Base-by-base conservation (phyloP, 352 stramenopile genomes). In the Globisporangium cederbergense region DNA sequence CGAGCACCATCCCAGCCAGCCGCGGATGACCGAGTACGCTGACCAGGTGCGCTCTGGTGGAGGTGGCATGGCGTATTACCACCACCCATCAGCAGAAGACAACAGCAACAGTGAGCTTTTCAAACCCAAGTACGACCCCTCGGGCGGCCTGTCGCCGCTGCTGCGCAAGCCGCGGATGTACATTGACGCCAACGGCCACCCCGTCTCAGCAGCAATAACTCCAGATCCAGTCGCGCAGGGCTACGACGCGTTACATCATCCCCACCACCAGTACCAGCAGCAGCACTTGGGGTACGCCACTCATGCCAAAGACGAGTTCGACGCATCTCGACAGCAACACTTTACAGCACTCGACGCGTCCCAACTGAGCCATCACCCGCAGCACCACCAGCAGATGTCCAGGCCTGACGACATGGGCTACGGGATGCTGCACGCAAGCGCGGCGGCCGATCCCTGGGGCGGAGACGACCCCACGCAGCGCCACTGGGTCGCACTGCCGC, bases 161-260 rank as follows among this genome's bases (percentile, higher is more conserved):
- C 51, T 70, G 28, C 65, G 59, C 51, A 70, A 70, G n/a, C 51
- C 65, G 4, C 51, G 58, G 4, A 50, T 62, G n/a, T 50, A 55
- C 32, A 20, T 43, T 14, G 47, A 65, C 38, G 25, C 42, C 30
- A 28, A 13, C 8, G n/a, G 38, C 20, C 43, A 42, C 34, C 46
- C 30, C 5, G 43, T 63, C 2, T 56, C 50, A 16, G 18, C 46
- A 42, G 57, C 25, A 34, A n/a, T 64, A 34, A 10, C 34, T 13
- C n/a, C 46, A 57, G 34, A 40, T 43, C 22, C 51, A 25, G 51
- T 28, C n/a, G 18, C 34, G 13, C 30, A 36, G 16, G 49, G 28
- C 25, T 57, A 57, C 30, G 30, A 25, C 14, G 1, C 34, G 3
- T 20, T 64, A 0, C 59, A 36, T 13, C 32, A 38, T 6, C 32